Base-by-base conservation (phyloP, 2,329 filamentous ascomycete genomes). In the Aspergillus clavatus region DNA sequence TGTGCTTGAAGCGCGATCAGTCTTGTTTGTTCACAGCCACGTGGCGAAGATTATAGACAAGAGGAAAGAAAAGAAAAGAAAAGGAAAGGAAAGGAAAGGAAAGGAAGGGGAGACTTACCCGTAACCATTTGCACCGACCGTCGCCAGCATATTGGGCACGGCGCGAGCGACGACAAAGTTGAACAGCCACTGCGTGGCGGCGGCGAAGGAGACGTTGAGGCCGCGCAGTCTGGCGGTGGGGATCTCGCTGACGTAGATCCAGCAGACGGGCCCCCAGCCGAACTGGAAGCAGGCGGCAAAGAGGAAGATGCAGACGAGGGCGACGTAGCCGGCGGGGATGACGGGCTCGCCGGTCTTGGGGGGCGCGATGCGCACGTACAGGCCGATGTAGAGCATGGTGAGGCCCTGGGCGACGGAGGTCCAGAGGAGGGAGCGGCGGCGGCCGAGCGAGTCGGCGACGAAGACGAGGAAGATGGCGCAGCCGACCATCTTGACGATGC, bases 191-290 rank as follows among this genome's bases (percentile, higher is more conserved):
- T 87, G 83, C 0, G 81, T 85, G 1, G 80, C 81, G 0, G 84
- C 83, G 0, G 77, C 83, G 38, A 87, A 72, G 1, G 83, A 77
- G 5, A 87, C 83, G 57, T 86, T 87, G 53, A 84, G 68, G 14
- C 79, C 80, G 44, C 84, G 72, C 6, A 87, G 72, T 26, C 84
- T 73, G 0, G 82, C 81, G 5, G 81, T 82, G 0, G 83, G 83
- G 46, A 87, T 87, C 65, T 88, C 84, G 21, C 77, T 78, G 3
- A 85, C 78, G 57, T 86, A 81, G 58, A 86, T 85, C 83, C 84
- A 87, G 68, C 81, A 85, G 24, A 81, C 81, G 0, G 82, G 82
- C 0, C 84, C 84, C 84, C 84, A 87, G 8, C 80, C 80, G 47
- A 82, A 81, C 54, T 85, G 81, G 72, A 86, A 87, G 64, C 82